Percentiles rank a stretch among this genome's conserved stretches.
phyloP scores from a whole-genome alignment of 345 rosid genomes.

The Microthlaspi erraticum region DNA sequence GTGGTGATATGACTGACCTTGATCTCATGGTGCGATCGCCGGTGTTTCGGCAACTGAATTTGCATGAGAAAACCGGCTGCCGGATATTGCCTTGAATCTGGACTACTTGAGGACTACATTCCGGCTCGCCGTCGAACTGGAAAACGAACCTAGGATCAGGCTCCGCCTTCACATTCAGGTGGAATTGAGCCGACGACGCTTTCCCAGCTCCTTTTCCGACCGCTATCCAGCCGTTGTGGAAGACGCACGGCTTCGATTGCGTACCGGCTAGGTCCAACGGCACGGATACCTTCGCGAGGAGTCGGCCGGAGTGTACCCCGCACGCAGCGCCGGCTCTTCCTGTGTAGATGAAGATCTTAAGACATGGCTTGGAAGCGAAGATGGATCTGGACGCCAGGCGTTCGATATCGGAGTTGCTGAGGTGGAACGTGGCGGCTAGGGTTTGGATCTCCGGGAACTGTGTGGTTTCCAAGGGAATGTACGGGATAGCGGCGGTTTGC shows the following conservation, averaged over 20 bases:
- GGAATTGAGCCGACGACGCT: conserved; percentile 65
- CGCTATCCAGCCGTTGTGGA: conserved; percentile 76
- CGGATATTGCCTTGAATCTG: conserved; percentile 82
- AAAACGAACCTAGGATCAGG: conserved; percentile 97
- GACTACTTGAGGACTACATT: conserved; percentile 93
- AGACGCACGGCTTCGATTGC: conserved; percentile 57
- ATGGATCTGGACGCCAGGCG: conserved; percentile 64
- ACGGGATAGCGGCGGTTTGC: conserved; percentile 71
- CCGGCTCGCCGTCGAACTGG: conserved; percentile 96
- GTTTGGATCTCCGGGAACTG: conserved; percentile 50
- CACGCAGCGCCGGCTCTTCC: conserved; percentile 77
- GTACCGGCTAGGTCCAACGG: conserved; percentile 79
- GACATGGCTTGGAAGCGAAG: conserved; percentile 57
- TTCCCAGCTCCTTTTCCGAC: conserved; percentile 66
- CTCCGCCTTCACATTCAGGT: conserved; percentile 78
- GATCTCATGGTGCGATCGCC: conserved; percentile 72
- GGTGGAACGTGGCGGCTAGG: conserved; percentile 77
- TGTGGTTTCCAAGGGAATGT: conserved; percentile 55
- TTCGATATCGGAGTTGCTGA: conserved; percentile 65
- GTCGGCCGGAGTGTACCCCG: conserved; percentile 72
- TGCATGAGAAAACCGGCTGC: conserved; percentile 96
- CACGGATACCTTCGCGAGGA: conserved; percentile 71
- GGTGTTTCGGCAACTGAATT: conserved; percentile 76
- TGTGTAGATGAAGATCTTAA: conserved; percentile 69
- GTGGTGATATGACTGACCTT: conserved; percentile 54